These are phyloP conservation scores for Schoenoplectus tabernaemontani DNA, from an alignment of 202 grass and related monocot genomes.

Conservation along the genomic window DNA sequence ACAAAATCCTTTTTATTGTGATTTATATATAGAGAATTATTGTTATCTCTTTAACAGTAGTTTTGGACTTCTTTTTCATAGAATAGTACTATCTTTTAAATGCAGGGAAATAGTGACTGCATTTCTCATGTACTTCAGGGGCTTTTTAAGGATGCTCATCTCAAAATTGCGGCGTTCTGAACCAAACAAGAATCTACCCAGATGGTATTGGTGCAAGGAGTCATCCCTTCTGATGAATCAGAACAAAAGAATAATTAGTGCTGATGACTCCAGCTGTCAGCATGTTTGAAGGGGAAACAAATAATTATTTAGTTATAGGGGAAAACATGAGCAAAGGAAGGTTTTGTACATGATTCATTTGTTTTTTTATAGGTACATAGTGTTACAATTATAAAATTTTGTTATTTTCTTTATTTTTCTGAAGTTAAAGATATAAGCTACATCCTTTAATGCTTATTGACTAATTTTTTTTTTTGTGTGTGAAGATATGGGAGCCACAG, in stretches of 20 bases:
- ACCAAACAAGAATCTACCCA: conserved; percentile 32
- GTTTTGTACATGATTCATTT: conserved; percentile 24
- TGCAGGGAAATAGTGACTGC: conserved; percentile 87
- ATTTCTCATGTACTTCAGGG: conserved; percentile 91
- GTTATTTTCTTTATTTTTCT: conserved; percentile 6
- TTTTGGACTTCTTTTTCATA: neutral
- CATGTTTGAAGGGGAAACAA: conserved; percentile 27
- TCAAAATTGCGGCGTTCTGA: conserved; percentile 60
- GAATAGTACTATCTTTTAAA: conserved; percentile 21
- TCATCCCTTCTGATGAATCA: conserved; percentile 46
- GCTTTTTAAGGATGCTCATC: conserved; percentile 62
- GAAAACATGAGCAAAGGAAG: neutral
- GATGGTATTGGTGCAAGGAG: conserved; percentile 75
- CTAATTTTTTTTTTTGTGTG: too few relatives aligned
- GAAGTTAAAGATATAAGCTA: neutral
- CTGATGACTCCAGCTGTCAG: conserved; percentile 44
- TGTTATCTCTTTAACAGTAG: neutral
- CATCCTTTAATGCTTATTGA: neutral
- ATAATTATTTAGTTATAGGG: neutral
- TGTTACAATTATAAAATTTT: conserved; percentile 14
- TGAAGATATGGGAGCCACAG: neutral
- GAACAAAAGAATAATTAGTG: conserved; percentile 52
- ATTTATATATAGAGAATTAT: neutral
- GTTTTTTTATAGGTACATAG: conserved; percentile 11
- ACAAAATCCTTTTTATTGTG: neutral